These are phyloP conservation scores for Dendrobium officinale DNA, from an alignment of 106 monocot species.

Conservation along the genomic window DNA sequence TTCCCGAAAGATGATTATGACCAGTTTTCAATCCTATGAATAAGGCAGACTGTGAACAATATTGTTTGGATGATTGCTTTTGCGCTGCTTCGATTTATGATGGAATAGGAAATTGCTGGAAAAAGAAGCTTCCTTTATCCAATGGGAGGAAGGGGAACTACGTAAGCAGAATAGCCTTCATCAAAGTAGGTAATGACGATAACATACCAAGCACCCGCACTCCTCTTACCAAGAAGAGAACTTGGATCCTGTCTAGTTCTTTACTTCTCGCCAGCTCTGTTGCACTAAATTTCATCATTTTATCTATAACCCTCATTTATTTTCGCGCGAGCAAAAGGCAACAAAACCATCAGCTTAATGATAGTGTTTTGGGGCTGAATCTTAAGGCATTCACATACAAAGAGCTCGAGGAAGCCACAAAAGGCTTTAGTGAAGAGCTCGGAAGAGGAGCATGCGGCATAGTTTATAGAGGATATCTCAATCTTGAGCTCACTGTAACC, in stretches of 20 bases:
- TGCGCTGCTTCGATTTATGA: neutral
- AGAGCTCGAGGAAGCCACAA: too few relatives aligned
- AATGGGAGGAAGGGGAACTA: neutral
- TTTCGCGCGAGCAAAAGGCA: neutral
- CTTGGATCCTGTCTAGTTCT: too few relatives aligned
- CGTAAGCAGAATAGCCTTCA: neutral
- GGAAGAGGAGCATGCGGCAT: conserved; percentile 29
- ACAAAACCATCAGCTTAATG: neutral
- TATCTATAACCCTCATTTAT: neutral
- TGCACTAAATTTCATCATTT: neutral
- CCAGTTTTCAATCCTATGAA: conserved; percentile 1
- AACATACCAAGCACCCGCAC: neutral
- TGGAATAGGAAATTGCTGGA: neutral
- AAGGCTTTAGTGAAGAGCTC: too few relatives aligned
- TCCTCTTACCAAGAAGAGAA: neutral
- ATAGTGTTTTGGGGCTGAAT: too few relatives aligned
- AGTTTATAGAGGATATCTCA: conserved; percentile 42
- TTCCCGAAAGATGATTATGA: neutral
- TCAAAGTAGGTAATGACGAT: neutral
- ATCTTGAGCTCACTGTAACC: conserved; percentile 34
- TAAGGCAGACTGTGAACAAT: neutral
- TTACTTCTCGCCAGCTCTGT: neutral
- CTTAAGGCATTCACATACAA: too few relatives aligned
- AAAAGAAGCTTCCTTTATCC: too few relatives aligned
- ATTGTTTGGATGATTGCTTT: neutral